Percentiles rank a stretch among this genome's conserved stretches.
phyloP scores from a whole-genome alignment of 108 stramenopile genomes.

The Skeletonema costatum region DNA sequence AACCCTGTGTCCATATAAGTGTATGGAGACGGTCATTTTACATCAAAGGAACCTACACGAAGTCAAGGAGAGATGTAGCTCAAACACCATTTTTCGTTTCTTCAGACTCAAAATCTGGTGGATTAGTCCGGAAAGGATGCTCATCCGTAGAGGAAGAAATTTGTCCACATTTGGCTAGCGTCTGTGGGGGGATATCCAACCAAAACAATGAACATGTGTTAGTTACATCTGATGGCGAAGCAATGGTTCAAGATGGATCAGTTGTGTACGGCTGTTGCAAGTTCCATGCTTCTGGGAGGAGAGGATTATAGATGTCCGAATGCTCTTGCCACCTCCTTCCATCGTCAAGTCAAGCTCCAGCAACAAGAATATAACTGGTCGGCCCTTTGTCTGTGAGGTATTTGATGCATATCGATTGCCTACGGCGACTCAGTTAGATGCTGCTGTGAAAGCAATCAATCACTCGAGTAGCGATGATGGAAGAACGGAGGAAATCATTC shows the following conservation, averaged over 20 bases:
- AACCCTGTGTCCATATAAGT: constrained; percentile 42
- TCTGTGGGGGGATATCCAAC: constrained; percentile 66
- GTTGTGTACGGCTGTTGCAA: constrained; percentile 75
- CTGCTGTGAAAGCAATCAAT: constrained; percentile 57
- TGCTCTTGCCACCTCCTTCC: constrained; percentile 62
- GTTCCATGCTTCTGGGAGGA: constrained; percentile 89
- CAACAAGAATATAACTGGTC: constrained; percentile 45
- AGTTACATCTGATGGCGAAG: not conserved
- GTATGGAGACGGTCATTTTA: constrained; percentile 73
- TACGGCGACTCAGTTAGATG: constrained; percentile 36
- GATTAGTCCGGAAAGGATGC: constrained; percentile 56
- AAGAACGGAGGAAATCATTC: constrained; percentile 12
- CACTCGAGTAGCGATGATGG: not conserved
- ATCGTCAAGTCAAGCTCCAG: constrained; percentile 15
- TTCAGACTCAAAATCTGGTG: constrained; percentile 4
- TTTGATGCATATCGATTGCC: constrained; percentile 69
- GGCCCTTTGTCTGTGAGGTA: constrained; percentile 84
- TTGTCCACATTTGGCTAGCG: constrained; percentile 43
- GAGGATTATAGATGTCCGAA: constrained; percentile 93
- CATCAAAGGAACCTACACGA: constrained; percentile 73
- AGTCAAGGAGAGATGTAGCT: constrained; percentile 69
- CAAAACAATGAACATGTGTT: constrained; percentile 48
- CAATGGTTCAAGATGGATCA: constrained; percentile 9
- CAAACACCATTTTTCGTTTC: constrained; percentile 82
- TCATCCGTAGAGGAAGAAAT: constrained; percentile 87